Base-by-base conservation (phyloP, 495 filamentous ascomycete genomes). In the Annulohypoxylon nitens region DNA sequence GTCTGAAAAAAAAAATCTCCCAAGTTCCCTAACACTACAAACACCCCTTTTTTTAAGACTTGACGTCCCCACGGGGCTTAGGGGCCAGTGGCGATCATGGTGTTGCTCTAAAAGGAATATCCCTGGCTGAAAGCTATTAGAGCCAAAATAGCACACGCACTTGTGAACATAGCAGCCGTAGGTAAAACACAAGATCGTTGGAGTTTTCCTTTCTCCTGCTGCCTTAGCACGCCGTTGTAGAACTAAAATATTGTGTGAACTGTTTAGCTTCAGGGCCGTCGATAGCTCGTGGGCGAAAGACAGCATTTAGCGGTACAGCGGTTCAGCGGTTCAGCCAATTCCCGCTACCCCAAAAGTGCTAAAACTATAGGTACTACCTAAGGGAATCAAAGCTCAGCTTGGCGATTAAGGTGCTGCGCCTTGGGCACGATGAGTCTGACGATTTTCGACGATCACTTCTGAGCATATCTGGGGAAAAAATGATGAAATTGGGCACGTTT, bases 401-500 rank as follows among this genome's bases (percentile, higher is more conserved):
- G 69, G 73, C 73, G 69, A 69, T 72, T 69, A 75, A 65, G 37
- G 30, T 75, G 69, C 64, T 75, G 60, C 60, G 60, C 60, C 47
- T 70, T 57, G 16, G 58, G 58, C 36, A 30, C 62, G 64, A 66
- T 71, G 62, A 58, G 64, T 47, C 61, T 67, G 69, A 66, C 61
- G 73, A 72, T 75, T 60, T 47, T 55, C 63, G 69, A 66, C 61
- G 73, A 72, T 75, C 64, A 68, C 60, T 48, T 72, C 69, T 67
- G 60, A 69, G 69, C 67, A 75, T 71, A 75, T 75, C 67, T 65
- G 72, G 72, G 72, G 64, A 71, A 68, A 70, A 54, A 20, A 75
- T 63, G 64, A 47, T 67, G 67, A 61, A 63, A 67, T 70, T 74
- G 54, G 50, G n/a, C 23, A 34, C 20, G 26, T 39, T 62, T 39